A percentile compares a stretch with the other conserved stretches of the same genome.
phyloP scores from a whole-genome alignment of 345 rosid species.

The Stellera chamaejasme region DNA sequence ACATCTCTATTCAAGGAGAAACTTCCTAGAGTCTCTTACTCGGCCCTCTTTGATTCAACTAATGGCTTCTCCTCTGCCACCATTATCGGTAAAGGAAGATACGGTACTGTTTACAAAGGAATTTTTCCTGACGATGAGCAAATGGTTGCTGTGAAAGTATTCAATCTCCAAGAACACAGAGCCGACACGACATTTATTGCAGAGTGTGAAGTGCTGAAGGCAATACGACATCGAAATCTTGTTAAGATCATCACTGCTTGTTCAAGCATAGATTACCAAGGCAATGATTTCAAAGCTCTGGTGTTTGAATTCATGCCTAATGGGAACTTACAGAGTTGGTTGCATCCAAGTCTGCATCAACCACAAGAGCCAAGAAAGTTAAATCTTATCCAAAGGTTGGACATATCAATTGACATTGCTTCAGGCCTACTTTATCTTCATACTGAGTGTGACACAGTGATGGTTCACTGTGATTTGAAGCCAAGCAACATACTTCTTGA shows the following conservation, averaged over 20 bases:
- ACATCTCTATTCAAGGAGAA: neutral
- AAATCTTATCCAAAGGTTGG: neutral
- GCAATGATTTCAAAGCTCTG: conserved; percentile 14
- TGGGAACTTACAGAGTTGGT: conserved; percentile 17
- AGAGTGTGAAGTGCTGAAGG: conserved; percentile 14
- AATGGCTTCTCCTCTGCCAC: conserved; percentile 7
- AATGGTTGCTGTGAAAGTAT: conserved; percentile 13
- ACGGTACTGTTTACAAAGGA: conserved; percentile 19
- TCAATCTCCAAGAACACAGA: conserved; percentile 10
- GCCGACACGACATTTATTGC: conserved; percentile 15
- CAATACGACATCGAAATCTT: conserved; percentile 9
- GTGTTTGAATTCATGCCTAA: conserved; percentile 15
- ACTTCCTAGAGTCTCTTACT: conserved; percentile 4
- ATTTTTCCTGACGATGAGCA: conserved; percentile 4
- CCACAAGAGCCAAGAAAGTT: neutral
- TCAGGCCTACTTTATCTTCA: neutral
- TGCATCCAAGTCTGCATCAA: conserved; percentile 1
- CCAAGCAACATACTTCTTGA: conserved; percentile 8
- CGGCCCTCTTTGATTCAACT: conserved; percentile 8
- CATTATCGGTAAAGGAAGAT: conserved; percentile 18
- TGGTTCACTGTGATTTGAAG: conserved; percentile 4
- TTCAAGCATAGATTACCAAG: conserved; percentile 10
- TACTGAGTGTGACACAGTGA: neutral
- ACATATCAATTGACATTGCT: conserved; percentile 1
- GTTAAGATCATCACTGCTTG: conserved; percentile 11